These are phyloP conservation scores for Penicillium hesseltinei DNA, from an alignment of 2,329 filamentous ascomycete species.

Conservation along the genomic window DNA sequence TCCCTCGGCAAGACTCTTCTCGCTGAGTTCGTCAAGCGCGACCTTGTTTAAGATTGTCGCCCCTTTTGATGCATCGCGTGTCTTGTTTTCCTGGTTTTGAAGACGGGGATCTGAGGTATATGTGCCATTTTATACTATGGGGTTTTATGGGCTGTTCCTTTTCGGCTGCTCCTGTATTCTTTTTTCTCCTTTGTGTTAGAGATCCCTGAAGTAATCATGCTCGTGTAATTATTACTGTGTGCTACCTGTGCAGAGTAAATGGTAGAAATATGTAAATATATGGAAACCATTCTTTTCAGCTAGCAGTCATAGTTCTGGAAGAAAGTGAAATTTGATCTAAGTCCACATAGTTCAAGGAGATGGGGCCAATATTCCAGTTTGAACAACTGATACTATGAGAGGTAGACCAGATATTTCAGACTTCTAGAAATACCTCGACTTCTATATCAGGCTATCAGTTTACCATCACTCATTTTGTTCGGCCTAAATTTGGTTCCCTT, in stretches of 20 bases:
- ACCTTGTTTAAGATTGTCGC: slow-evolving; percentile 70
- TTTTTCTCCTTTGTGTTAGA: slow-evolving; percentile 36
- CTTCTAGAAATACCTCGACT: background rate
- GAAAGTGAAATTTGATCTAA: background rate
- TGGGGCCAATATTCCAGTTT: background rate
- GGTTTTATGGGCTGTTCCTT: slow-evolving; percentile 20
- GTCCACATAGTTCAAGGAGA: background rate
- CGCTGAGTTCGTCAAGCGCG: slow-evolving; percentile 91
- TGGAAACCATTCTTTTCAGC: background rate
- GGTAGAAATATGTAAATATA: background rate
- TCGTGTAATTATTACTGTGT: slow-evolving; percentile 28
- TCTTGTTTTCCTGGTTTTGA: slow-evolving; percentile 19
- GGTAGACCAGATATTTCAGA: background rate
- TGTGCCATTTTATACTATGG: slow-evolving; percentile 21
- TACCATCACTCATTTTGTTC: background rate
- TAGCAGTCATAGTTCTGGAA: background rate
- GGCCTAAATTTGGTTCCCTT: background rate
- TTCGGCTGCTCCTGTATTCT: slow-evolving; percentile 29
- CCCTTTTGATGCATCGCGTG: slow-evolving; percentile 17
- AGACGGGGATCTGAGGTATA: slow-evolving; percentile 22
- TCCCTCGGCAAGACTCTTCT: slow-evolving; percentile 89
- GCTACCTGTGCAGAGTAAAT: slow-evolving; percentile 4
- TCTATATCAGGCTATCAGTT: background rate
- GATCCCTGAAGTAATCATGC: slow-evolving; percentile 37
- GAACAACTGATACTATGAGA: too few species aligned